These are phyloP conservation scores for Spiraea crenata DNA, from an alignment of 331 rosid species.

Conservation along the genomic window DNA sequence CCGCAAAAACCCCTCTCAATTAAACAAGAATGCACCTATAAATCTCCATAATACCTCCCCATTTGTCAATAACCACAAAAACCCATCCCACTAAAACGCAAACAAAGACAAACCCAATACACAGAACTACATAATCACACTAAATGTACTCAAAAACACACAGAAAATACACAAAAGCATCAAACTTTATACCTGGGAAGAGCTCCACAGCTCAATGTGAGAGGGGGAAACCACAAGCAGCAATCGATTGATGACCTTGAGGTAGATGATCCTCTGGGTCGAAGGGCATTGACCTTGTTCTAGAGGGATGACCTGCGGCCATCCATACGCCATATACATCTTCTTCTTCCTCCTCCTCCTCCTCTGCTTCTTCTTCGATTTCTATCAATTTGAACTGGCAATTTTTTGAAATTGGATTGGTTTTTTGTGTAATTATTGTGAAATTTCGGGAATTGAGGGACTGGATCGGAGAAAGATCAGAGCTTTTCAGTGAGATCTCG, in stretches of 20 bases:
- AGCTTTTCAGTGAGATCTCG: conserved; percentile 17
- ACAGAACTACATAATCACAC: not conserved
- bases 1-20: conserved; percentile 23
- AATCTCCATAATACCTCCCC: not conserved
- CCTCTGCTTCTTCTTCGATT: not conserved
- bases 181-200: conserved; percentile 61
- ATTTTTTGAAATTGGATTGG: conserved; percentile 31
- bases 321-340: conserved; percentile 99
- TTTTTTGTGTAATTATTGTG: conserved; percentile 18
- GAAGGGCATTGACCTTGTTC: conserved; percentile 69
- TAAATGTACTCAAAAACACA: not conserved
- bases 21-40: not conserved
- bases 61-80: not conserved
- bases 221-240: conserved; percentile 75
- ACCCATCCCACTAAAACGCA: not conserved
- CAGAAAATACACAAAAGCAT: not conserved
- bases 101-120: not conserved
- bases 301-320: conserved; percentile 98
- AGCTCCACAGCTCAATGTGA: conserved; percentile 90
- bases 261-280: conserved; percentile 64
- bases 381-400: not conserved
- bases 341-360: conserved; percentile 18
- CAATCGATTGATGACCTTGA: conserved; percentile 69
- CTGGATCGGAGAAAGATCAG: conserved; percentile 13
- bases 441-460: conserved; percentile 32